These are phyloP conservation scores for Cymbopogon flexuosus DNA, from an alignment of 202 grass and related monocot genomes.

Conservation along the genomic window DNA sequence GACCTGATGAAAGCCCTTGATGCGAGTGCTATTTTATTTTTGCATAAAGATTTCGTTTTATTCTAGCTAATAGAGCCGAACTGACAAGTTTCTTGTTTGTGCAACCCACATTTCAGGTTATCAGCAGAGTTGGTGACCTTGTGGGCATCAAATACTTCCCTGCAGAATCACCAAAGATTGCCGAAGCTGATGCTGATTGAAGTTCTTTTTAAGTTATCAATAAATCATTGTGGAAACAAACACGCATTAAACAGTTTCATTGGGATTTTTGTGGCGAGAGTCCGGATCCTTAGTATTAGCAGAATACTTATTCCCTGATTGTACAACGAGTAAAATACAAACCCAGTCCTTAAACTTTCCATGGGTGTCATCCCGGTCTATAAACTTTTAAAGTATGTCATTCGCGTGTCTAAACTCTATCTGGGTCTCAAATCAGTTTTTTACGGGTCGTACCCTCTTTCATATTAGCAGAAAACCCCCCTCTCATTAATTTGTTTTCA, in stretches of 20 bases:
- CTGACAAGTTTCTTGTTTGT: background rate
- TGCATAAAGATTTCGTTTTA: background rate
- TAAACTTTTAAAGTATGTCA: too few relatives aligned
- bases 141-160: conserved; percentile 86
- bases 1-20: conserved; percentile 69
- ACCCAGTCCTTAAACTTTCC: too few relatives aligned
- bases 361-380: too few relatives aligned
- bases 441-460: too few relatives aligned
- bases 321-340: conserved; percentile 1
- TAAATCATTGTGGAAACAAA: background rate
- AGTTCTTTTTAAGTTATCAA: background rate
- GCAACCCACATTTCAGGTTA: conserved; percentile 45
- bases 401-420: too few relatives aligned
- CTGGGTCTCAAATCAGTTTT: too few relatives aligned
- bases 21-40: conserved; percentile 28
- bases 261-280: conserved; percentile 27
- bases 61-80: background rate
- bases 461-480: too few relatives aligned
- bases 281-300: background rate
- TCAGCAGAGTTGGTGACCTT: conserved; percentile 74
- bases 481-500: too few relatives aligned
- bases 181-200: conserved; percentile 14
- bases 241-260: conserved; percentile 3
- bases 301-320: conserved; percentile 25
- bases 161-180: conserved; percentile 47